Base-by-base conservation (phyloP, 2,329 filamentous ascomycete species). In the Cladosporium sp. region DNA sequence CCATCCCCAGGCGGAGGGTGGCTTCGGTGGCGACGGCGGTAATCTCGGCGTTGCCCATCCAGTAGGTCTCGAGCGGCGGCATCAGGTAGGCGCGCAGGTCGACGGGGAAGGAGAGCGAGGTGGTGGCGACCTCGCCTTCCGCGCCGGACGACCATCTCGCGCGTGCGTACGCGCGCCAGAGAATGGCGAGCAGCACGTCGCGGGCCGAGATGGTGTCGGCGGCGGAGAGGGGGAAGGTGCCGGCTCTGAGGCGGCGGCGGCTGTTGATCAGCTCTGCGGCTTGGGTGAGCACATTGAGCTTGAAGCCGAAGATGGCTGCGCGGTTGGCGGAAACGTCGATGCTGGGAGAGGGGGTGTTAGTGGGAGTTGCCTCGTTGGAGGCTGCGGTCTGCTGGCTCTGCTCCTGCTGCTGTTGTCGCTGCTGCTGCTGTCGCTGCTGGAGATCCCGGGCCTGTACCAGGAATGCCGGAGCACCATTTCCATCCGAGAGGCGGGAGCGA, bases 101-200 rank as follows among this genome's bases (percentile, higher is more conserved):
- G n/a, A 53, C 41, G 4, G 52, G 45, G 25, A 55, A 50, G 12
- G 48, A 43, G 6, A 50, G 22, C 2, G 40, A 43, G 35, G 39
- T 38, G 43, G 51, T 11, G 32, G 13, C 38, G 38, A 32, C 18
- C n/a, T 40, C 11, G 6, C 29, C 9, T n/a, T 30, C 11, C 5
- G 43, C 43, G n/a, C 42, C 30, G 16, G 48, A 15, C 12, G 48
- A 48, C 38, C 47, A 50, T 9, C 48, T 45, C 6, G 53, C 57
- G 2, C 56, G 49, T 6, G 45, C 43, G 36, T 55, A 51, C 19
- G 50, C 53, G 22, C 54, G 54, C 57, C 57, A 61, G 12, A 61
- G 51, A 6, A 61, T 54, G 15, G 53, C 43, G 25, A 52, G 40
- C 27, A 61, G 49, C 25, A 45, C 47, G 27, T 61, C 54, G 33